phyloP scores from a whole-genome alignment of 139 green algal species.

The Desmodesmus armatus region DNA sequence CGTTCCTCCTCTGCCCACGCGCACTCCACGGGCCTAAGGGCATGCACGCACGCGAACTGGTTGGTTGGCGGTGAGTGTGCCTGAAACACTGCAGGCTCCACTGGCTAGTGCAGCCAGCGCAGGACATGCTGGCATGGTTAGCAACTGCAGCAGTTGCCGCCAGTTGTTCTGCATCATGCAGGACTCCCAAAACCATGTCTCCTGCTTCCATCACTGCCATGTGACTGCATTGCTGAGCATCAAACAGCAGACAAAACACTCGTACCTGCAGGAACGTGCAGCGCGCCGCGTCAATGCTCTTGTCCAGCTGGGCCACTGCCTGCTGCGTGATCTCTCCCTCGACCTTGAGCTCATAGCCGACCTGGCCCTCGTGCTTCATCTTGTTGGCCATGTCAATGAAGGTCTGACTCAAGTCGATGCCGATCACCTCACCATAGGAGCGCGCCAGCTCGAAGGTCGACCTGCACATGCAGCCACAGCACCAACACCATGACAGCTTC shows the following conservation, averaged over 20 bases:
- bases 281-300: slow-evolving; percentile 59
- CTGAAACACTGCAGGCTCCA: too few species aligned
- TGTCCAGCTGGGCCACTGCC: slow-evolving; percentile 43
- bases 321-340: slow-evolving; percentile 74
- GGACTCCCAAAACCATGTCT: too few species aligned
- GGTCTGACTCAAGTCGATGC: slow-evolving; percentile 72
- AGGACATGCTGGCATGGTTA: too few species aligned
- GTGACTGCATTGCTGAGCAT: too few species aligned
- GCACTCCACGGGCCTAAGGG: too few species aligned
- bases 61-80: too few species aligned
- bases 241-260: neutral
- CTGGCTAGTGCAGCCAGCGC: too few species aligned
- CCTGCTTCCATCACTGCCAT: too few species aligned
- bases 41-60: too few species aligned
- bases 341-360: slow-evolving; percentile 63
- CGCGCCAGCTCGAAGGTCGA: slow-evolving; percentile 74
- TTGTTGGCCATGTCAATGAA: slow-evolving; percentile 60
- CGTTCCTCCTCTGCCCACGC: too few species aligned
- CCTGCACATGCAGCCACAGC: slow-evolving; percentile 10
- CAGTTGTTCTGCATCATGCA: too few species aligned
- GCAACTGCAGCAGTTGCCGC: too few species aligned
- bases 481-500: neutral
- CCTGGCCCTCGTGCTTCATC: slow-evolving; percentile 64
- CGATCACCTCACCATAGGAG: slow-evolving; percentile 73
- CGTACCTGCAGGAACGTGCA: slow-evolving; percentile 71